These are phyloP conservation scores for Paramecium octaurelia DNA, from an alignment of 73 alveolate genomes.

Conservation along the genomic window DNA sequence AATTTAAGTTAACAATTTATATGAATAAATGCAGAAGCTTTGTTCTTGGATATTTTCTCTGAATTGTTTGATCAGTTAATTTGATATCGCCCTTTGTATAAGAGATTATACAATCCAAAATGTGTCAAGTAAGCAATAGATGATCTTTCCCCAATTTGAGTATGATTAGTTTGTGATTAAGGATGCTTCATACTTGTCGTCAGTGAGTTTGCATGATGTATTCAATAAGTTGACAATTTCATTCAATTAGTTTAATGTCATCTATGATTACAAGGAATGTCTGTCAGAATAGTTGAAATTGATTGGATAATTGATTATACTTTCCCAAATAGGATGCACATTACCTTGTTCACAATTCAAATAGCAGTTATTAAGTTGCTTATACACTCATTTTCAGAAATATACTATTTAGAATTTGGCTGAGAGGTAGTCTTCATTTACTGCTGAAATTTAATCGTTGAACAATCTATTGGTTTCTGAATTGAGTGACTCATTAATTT, in stretches of 20 bases:
- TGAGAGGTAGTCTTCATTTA: neutral
- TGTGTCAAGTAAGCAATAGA: neutral
- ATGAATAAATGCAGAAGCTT: neutral
- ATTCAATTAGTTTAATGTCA: neutral
- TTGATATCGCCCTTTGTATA: neutral
- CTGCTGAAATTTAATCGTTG: slow-evolving; percentile 1
- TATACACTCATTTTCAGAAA: neutral
- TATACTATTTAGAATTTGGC: neutral
- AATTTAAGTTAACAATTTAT: neutral
- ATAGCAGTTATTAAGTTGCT: neutral
- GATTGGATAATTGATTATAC: neutral
- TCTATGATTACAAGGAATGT: neutral
- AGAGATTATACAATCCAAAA: neutral
- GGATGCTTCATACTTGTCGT: neutral
- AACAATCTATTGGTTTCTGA: neutral
- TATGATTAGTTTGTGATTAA: neutral
- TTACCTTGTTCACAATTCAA: neutral
- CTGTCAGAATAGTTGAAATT: neutral
- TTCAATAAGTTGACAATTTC: neutral
- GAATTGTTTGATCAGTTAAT: neutral
- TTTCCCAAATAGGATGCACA: neutral
- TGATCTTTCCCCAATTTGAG: neutral
- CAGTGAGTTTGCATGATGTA: neutral
- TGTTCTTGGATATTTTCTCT: neutral
- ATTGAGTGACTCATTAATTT: neutral